Conservation (phyloP, 768 basidiomycete species). For the Amanita muscaria region DNA sequence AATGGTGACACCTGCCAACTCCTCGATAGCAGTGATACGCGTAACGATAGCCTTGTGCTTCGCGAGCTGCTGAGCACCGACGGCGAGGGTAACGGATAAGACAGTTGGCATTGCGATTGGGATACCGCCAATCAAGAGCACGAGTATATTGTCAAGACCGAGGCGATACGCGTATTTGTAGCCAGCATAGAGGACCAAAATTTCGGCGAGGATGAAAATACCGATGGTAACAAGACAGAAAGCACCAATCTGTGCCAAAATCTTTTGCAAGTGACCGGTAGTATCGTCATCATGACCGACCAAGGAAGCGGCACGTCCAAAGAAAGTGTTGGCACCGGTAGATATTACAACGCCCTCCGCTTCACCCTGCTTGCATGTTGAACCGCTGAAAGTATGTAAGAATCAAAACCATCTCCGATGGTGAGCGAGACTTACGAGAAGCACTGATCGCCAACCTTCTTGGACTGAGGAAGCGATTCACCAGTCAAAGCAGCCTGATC, state of each 20-base stretch:
- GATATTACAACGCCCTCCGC: slow-evolving; percentile 98
- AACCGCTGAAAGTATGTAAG: slow-evolving; percentile 49
- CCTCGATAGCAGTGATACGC: slow-evolving; percentile 98
- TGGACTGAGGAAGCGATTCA: slow-evolving; percentile 88
- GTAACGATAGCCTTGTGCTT: slow-evolving; percentile 99
- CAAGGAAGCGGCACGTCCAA: slow-evolving; percentile 95
- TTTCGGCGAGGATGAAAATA: slow-evolving; percentile 91
- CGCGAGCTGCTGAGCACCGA: slow-evolving; percentile 97
- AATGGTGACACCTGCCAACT: slow-evolving; percentile 96
- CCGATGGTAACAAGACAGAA: slow-evolving; percentile 97
- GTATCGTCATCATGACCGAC: slow-evolving; percentile 98
- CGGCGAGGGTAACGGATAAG: slow-evolving; percentile 94
- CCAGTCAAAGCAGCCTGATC: slow-evolving; percentile 98
- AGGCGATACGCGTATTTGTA: slow-evolving; percentile 89
- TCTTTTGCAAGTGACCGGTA: slow-evolving; percentile 97
- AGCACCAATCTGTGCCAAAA: slow-evolving; percentile 94
- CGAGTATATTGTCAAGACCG: slow-evolving; percentile 95
- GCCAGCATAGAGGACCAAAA: slow-evolving; percentile 86
- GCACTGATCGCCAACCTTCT: slow-evolving; percentile 93
- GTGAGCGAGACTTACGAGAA: slow-evolving; percentile 72
- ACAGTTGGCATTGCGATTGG: slow-evolving; percentile 99
- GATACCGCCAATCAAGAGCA: slow-evolving; percentile 98
- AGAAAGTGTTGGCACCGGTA: slow-evolving; percentile 97
- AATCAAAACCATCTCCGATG: slow-evolving; percentile 6
- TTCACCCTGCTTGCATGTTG: slow-evolving; percentile 98